Evolutionary conservation across 2,329 filamentous ascomycete species (phyloP), one percentile per base, ranked within the genome.

Genomic region (Scorias spongiosa): DNA sequence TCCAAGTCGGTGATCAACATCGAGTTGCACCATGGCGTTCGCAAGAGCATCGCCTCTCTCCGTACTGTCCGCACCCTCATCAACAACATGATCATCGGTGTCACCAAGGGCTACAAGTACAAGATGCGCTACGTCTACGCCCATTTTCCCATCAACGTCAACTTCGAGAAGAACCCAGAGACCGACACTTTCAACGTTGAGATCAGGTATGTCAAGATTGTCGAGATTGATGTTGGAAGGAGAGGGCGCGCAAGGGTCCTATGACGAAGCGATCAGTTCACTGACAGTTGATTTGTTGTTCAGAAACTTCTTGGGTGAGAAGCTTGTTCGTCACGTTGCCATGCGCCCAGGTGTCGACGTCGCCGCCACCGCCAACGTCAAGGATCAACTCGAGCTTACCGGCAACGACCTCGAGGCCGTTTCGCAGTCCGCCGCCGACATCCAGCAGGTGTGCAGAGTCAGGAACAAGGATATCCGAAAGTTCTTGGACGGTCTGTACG

Each of bases 381-480:
- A 98, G 84, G 91, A 98, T 69, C 88, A 98, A 81, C 83, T 98
- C 53, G 73, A 89, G 68, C 75, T 98, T 60, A 75, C 66, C 58
- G 91, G 91, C 63, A 98, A 95, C 84, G 93, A 84, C 51, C 77
- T 98, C 61, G 93, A 98, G 78, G 80, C 80, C 66, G 91, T 98
- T 56, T 98, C 91, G 63, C 91, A 98, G 76, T 87, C 81, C 66
- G 91, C 91, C 57, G 91, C 91, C 71, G 91, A 98, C 70, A 95
- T 98, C 69, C 91, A 98, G 78, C 91, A 98, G 74, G 88, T 91
- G 73, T 98, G 91, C 87, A 80, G 80, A 74, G 91, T 98, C 71
- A 81, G 87, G 71, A 98, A 98, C 85, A 98, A 98, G 87, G 91
- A 98, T 94, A 98, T 98, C 77, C 87, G 93, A 76, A 95, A 95